Evolutionary conservation across 371 early-diverging fungal species (phyloP).

Genomic region (Apophysomyces ossiformis): DNA sequence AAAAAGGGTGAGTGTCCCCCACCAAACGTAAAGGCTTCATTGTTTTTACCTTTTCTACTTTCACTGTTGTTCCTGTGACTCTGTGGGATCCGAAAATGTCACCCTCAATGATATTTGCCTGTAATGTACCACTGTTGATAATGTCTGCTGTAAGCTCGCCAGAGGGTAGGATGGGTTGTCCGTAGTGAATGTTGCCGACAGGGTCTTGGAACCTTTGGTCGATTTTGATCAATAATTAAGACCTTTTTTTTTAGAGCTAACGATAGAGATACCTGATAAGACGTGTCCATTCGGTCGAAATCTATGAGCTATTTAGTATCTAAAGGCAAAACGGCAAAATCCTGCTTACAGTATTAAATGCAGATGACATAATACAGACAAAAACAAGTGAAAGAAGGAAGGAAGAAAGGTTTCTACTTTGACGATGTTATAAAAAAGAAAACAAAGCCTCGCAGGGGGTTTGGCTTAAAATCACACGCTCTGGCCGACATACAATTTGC

Average conservation of each 20-base stretch:
- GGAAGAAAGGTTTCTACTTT: background rate
- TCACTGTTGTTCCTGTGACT: conserved; percentile 39
- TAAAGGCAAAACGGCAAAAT: background rate
- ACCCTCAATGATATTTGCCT: conserved; percentile 51
- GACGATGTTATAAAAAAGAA: no score
- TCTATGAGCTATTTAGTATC: conserved; percentile 5
- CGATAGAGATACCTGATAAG: conserved; percentile 25
- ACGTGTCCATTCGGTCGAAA: conserved; percentile 28
- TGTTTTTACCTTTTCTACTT: conserved; percentile 40
- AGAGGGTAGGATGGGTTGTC: conserved; percentile 41
- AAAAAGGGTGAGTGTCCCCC: background rate
- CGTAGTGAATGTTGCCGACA: conserved; percentile 49
- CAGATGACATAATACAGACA: background rate
- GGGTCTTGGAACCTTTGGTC: conserved; percentile 45
- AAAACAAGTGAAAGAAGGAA: background rate
- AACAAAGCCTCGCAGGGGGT: no score
- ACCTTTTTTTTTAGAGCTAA: background rate
- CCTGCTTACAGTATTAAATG: conserved; percentile 17
- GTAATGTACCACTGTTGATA: conserved; percentile 24
- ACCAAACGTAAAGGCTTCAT: background rate
- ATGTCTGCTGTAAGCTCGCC: conserved; percentile 19
- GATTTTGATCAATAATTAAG: background rate
- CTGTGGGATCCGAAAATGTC: conserved; percentile 40
- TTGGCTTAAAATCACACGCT: no score
- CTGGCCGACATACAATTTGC: no score